These are phyloP conservation scores for Trypanosoma lewisi DNA, from an alignment of 208 protist genomes.

Conservation along the genomic window DNA sequence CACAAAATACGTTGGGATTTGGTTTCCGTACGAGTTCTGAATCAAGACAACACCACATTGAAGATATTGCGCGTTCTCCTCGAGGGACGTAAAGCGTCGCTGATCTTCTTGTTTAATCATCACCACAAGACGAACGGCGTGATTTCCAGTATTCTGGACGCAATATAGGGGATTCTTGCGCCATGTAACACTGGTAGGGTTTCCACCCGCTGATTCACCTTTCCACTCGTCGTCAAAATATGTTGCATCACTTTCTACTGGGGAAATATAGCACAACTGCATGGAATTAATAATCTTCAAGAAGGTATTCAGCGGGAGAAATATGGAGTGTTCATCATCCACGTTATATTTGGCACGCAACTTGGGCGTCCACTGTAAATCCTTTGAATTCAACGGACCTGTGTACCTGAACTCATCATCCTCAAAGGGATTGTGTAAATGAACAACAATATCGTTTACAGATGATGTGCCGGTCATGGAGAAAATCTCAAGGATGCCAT, in stretches of 20 bases:
- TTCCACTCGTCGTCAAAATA: conserved; percentile 78
- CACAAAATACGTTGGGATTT: conserved; percentile 27
- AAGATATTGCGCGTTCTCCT: conserved; percentile 25
- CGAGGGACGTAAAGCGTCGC: conserved; percentile 17
- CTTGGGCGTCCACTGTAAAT: conserved; percentile 37
- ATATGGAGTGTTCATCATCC: conserved; percentile 35
- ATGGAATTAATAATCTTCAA: conserved; percentile 33
- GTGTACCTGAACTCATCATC: conserved; percentile 60
- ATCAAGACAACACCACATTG: conserved; percentile 29
- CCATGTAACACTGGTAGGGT: conserved; percentile 66
- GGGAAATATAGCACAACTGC: conserved; percentile 43
- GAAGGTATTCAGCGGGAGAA: conserved; percentile 40
- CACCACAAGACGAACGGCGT: conserved; percentile 31
- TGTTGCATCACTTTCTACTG: conserved; percentile 34
- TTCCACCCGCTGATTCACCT: conserved; percentile 64
- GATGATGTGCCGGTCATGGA: conserved; percentile 60
- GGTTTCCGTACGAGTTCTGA: conserved; percentile 17
- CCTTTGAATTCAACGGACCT: conserved; percentile 48
- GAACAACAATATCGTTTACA: conserved; percentile 61
- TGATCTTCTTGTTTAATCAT: conserved; percentile 32
- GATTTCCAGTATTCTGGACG: conserved; percentile 36
- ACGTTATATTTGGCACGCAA: conserved; percentile 25
- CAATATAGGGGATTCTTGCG: conserved; percentile 71
- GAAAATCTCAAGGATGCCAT: conserved; percentile 79
- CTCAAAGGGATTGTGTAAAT: conserved; percentile 80